Conservation (phyloP, 306 rosid species). For the Mucuna pruriens region DNA sequence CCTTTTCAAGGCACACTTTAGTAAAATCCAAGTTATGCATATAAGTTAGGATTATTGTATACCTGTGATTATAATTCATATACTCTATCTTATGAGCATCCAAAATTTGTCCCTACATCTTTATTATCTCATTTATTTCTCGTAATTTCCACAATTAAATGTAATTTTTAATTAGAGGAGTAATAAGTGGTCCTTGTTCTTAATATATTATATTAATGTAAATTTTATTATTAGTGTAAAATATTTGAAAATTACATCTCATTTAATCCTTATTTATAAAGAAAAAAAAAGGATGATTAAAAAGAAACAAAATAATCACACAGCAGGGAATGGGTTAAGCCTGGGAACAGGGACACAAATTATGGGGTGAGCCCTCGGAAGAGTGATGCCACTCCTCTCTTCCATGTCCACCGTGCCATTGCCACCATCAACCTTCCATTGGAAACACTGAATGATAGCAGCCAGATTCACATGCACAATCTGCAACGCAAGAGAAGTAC, state of each 20-base stretch:
- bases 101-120: too few relatives aligned
- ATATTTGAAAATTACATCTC: neutral
- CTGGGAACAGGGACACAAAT: constrained; percentile 52
- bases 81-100: too few relatives aligned
- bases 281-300: neutral
- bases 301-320: neutral
- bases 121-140: too few relatives aligned
- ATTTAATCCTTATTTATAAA: neutral
- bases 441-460: constrained; percentile 63
- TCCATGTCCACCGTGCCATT: constrained; percentile 51
- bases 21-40: too few relatives aligned
- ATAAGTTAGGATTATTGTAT: too few relatives aligned
- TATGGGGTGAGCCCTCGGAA: constrained; percentile 59
- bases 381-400: constrained; percentile 59
- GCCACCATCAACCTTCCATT: constrained; percentile 52
- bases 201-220: too few relatives aligned
- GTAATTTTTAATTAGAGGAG: too few relatives aligned
- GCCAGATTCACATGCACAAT: constrained; percentile 54
- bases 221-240: too few relatives aligned
- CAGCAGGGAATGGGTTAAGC: constrained; percentile 4
- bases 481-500: constrained; percentile 51
- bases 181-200: too few relatives aligned
- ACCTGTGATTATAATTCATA: too few relatives aligned
- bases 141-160: too few relatives aligned
- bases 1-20: too few relatives aligned